A percentile compares a stretch with the other conserved stretches of the same genome.
Evolutionary conservation across 352 stramenopile species (phyloP).

Genomic region (Phytophthora melonis): DNA sequence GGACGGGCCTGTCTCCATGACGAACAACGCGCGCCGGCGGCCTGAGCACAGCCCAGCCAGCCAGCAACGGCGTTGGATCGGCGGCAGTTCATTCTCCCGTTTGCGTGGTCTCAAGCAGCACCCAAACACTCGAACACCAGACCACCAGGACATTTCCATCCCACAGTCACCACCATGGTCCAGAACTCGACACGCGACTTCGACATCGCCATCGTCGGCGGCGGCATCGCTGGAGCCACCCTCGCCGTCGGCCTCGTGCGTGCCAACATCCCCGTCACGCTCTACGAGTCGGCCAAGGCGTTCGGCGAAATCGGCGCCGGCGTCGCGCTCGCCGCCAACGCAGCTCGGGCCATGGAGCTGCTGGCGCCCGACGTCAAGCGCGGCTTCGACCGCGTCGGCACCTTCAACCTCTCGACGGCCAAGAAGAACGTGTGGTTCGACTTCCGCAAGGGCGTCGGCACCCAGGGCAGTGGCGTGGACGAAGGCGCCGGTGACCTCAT

Average conservation of each 20-base stretch:
- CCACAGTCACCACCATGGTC: no score
- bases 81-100: conserved; percentile 25
- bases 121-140: background rate
- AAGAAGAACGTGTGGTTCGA: conserved; percentile 53
- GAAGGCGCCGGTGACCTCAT: conserved; percentile 35
- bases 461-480: conserved; percentile 27
- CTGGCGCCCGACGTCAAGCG: conserved; percentile 38
- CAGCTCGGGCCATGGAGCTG: conserved; percentile 40
- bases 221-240: conserved; percentile 40
- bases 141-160: no score
- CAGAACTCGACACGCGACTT: conserved; percentile 33
- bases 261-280: conserved; percentile 37
- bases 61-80: background rate
- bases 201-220: conserved; percentile 43
- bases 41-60: no score
- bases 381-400: conserved; percentile 45
- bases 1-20: conserved; percentile 12
- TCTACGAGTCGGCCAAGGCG: conserved; percentile 45
- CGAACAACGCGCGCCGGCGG: conserved; percentile 9
- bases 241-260: conserved; percentile 35
- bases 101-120: conserved; percentile 21
- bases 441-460: conserved; percentile 45
- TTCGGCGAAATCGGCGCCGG: conserved; percentile 45
- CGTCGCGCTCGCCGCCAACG: conserved; percentile 37
- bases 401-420: conserved; percentile 40